phyloP scores from a whole-genome alignment of 1,139 yeast genomes.

The Yamadazyma spencermartinsiae region DNA sequence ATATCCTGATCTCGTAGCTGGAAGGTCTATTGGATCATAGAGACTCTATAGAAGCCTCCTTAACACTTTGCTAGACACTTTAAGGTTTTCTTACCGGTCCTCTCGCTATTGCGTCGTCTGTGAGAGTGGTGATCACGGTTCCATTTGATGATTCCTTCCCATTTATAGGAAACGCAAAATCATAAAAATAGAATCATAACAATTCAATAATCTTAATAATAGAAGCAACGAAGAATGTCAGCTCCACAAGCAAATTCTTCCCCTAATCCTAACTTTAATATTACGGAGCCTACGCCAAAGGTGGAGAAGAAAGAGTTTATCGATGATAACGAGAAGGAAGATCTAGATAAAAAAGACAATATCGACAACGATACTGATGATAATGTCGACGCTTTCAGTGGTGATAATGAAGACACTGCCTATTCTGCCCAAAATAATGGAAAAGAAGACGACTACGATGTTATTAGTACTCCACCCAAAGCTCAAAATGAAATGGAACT shows the following conservation, averaged over 20 bases:
- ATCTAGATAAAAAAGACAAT: background rate
- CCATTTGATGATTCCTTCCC: too few species aligned
- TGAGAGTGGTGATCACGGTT: too few species aligned
- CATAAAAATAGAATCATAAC: too few species aligned
- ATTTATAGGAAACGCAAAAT: too few species aligned
- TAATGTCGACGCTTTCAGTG: background rate
- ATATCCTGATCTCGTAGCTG: too few species aligned
- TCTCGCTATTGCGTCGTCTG: too few species aligned
- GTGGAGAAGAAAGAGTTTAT: conserved; percentile 11
- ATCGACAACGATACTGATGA: conserved; percentile 2
- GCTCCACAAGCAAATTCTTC: conserved; percentile 1
- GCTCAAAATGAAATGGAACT: conserved; percentile 17
- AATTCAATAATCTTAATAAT: too few species aligned
- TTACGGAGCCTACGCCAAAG: conserved; percentile 16
- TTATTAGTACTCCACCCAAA: conserved; percentile 18
- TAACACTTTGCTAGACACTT: too few species aligned
- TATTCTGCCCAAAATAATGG: conserved; percentile 2
- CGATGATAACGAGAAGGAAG: conserved; percentile 3
- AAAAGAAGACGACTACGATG: conserved; percentile 8
- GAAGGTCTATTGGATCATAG: too few species aligned
- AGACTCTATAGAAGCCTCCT: too few species aligned
- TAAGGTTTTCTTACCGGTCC: too few species aligned
- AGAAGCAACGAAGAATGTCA: too few species aligned
- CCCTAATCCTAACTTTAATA: conserved; percentile 8
- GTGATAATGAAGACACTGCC: conserved; percentile 1